phyloP scores from a whole-genome alignment of 129 eudicot genomes.

The Flaveria trinervia region DNA sequence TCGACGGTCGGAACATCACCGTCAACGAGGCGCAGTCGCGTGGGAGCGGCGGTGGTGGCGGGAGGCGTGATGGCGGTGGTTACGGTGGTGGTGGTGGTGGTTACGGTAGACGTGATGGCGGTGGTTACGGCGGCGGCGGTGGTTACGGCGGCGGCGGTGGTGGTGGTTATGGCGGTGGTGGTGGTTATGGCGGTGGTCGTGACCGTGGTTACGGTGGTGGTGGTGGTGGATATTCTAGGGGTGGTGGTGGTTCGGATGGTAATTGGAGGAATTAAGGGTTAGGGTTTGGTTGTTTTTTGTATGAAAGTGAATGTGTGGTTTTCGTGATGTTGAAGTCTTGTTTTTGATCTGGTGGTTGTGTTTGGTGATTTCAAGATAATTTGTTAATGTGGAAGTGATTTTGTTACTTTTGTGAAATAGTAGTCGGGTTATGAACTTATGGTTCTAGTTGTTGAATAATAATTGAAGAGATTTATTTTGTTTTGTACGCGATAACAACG shows the following conservation, averaged over 20 bases:
- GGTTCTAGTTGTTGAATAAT: no score
- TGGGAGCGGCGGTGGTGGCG: constrained; percentile 68
- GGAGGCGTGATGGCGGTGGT: constrained; percentile 35
- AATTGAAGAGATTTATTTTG: no score
- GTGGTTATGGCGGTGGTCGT: constrained; percentile 39
- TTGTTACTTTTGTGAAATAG: background rate
- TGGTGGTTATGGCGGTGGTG: constrained; percentile 24
- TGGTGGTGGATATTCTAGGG: constrained; percentile 41
- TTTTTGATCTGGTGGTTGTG: constrained; percentile 27
- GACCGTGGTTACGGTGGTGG: constrained; percentile 37
- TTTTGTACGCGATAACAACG: no score
- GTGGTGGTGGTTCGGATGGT: constrained; percentile 52
- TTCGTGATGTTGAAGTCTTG: constrained; percentile 4
- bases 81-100: constrained; percentile 33
- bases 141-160: background rate
- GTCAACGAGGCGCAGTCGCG: constrained; percentile 96
- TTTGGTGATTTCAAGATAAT: constrained; percentile 13
- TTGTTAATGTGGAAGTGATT: background rate
- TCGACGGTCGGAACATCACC: constrained; percentile 87
- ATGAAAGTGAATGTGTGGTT: background rate
- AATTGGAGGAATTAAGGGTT: constrained; percentile 55
- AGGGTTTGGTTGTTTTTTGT: background rate
- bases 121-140: constrained; percentile 21
- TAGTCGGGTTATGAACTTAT: background rate
- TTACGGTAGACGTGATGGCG: constrained; percentile 41